These are phyloP conservation scores for Aureobasidium sp. DNA, from an alignment of 2,329 filamentous ascomycete genomes.

Conservation along the genomic window DNA sequence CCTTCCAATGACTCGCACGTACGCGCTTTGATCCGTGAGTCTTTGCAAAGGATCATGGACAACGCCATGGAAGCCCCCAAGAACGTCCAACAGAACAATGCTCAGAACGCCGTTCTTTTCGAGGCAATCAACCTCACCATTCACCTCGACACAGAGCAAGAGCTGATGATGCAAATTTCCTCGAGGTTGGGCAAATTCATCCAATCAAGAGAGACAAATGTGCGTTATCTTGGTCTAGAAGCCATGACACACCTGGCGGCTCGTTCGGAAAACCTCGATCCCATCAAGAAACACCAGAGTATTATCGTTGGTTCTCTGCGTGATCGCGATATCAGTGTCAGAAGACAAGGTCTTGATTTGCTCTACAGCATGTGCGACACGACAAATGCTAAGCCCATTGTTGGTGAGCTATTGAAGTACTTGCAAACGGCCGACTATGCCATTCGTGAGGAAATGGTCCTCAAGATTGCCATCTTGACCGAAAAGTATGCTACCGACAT, in stretches of 20 bases:
- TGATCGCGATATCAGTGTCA: constrained; percentile 93
- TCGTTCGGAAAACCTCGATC: constrained; percentile 84
- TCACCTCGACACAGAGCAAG: constrained; percentile 89
- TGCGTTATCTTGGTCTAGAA: constrained; percentile 89
- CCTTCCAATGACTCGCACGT: constrained; percentile 93
- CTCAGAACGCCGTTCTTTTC: constrained; percentile 94
- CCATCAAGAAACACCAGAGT: constrained; percentile 95
- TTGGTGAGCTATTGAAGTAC: constrained; percentile 87
- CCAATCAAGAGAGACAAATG: constrained; percentile 92
- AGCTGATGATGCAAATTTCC: constrained; percentile 93
- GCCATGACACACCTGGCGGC: constrained; percentile 98
- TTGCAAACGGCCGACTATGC: constrained; percentile 95
- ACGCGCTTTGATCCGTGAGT: constrained; percentile 84
- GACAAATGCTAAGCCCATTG: constrained; percentile 87
- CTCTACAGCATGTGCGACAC: constrained; percentile 99
- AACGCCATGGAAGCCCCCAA: constrained; percentile 89
- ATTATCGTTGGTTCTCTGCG: constrained; percentile 92
- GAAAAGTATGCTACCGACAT: constrained; percentile 98
- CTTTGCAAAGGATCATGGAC: constrained; percentile 84
- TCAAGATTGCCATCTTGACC: constrained; percentile 96
- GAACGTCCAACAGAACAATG: constrained; percentile 99
- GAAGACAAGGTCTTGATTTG: constrained; percentile 88
- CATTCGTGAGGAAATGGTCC: constrained; percentile 96
- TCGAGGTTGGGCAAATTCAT: constrained; percentile 88
- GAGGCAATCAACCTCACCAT: constrained; percentile 99